Base-by-base conservation (phyloP, 1,284 basidiomycete genomes). In the Ceratobasidium sp. region DNA sequence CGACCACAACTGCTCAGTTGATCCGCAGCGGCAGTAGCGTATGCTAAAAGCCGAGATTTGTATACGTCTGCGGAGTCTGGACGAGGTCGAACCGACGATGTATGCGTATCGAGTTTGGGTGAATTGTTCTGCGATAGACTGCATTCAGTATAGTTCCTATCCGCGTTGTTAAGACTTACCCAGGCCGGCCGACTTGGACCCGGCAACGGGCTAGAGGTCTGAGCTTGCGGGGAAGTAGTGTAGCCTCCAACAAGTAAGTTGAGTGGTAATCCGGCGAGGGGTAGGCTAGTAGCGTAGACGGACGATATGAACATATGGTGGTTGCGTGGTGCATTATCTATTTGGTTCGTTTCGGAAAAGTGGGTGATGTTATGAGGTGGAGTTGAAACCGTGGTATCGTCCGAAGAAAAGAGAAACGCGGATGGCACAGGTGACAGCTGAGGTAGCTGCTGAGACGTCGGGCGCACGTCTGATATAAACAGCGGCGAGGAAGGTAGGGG, bases 1-100 rank as follows among this genome's bases (percentile, higher is more conserved):
- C 71, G 45, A 28, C 61, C n/a, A 61, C 60, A 53, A 26, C 71
- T 74, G 20, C 60, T 74, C 31, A 53, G 47, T 17, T 64, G 71
- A 54, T 74, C 60, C 39, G 47, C 71, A 26, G 58, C 31, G 17
- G 60, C 39, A n/a, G 71, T 64, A n/a, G 71, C 71, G 26, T 74
- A 74, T 10, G 71, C 71, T 26, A 74, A 35, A 23, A 74, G 60
- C n/a, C 49, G 47, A 47, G 71, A n/a, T n/a, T 74, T 64, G 60
- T 74, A 74, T 4, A 74, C 49, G 47, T 74, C 71, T 10, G 58
- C 26, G 10, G 71, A 74, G 5, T 45, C 60, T 3, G 60, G 20
- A 28, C 45, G 45, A 11, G 33, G 71, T 17, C 53, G 23, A 13
- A 51, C 26, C 17, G 49, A 4, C 39, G 20, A 39, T 64, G 71